These are phyloP conservation scores for Dactylella cylindrospora DNA, from an alignment of 2,329 filamentous ascomycete genomes.

Conservation along the genomic window DNA sequence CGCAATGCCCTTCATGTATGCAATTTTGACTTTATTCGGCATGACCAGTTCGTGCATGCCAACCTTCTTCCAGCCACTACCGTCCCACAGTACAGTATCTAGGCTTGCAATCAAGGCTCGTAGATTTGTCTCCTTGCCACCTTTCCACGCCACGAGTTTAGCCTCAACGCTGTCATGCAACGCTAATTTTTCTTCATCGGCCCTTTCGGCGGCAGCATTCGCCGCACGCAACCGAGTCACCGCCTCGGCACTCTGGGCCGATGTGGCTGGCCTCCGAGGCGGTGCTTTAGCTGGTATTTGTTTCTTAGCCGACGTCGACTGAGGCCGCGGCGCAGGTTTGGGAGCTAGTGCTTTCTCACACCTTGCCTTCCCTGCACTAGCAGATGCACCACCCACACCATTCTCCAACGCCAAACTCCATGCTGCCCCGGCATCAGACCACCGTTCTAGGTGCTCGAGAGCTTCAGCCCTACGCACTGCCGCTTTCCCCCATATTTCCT, in stretches of 20 bases:
- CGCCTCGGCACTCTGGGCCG: slow-evolving; percentile 66
- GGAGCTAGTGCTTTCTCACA: slow-evolving; percentile 84
- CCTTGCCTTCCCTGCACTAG: slow-evolving; percentile 79
- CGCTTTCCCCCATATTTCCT: slow-evolving; percentile 89
- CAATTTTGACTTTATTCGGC: slow-evolving; percentile 92
- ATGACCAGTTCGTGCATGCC: slow-evolving; percentile 90
- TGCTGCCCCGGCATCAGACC: slow-evolving; percentile 75
- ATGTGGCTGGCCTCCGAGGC: slow-evolving; percentile 54
- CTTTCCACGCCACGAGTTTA: slow-evolving; percentile 75
- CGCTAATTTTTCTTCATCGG: slow-evolving; percentile 90
- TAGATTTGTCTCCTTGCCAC: slow-evolving; percentile 89
- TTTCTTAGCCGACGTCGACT: slow-evolving; percentile 54
- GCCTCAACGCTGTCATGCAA: slow-evolving; percentile 83
- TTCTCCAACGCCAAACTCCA: slow-evolving; percentile 83
- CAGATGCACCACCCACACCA: slow-evolving; percentile 80
- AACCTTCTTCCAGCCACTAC: slow-evolving; percentile 94
- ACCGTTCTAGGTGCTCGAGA: slow-evolving; percentile 91
- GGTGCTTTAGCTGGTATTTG: slow-evolving; percentile 49
- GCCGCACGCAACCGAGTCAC: slow-evolving; percentile 79
- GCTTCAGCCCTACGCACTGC: slow-evolving; percentile 93
- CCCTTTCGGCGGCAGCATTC: slow-evolving; percentile 79
- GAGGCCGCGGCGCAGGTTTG: slow-evolving; percentile 59
- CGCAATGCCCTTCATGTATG: slow-evolving; percentile 98
- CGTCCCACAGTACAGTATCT: slow-evolving; percentile 86
- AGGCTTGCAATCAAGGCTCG: slow-evolving; percentile 82